These are phyloP conservation scores for Pythium monospermum DNA, from an alignment of 352 stramenopile genomes.

Conservation along the genomic window DNA sequence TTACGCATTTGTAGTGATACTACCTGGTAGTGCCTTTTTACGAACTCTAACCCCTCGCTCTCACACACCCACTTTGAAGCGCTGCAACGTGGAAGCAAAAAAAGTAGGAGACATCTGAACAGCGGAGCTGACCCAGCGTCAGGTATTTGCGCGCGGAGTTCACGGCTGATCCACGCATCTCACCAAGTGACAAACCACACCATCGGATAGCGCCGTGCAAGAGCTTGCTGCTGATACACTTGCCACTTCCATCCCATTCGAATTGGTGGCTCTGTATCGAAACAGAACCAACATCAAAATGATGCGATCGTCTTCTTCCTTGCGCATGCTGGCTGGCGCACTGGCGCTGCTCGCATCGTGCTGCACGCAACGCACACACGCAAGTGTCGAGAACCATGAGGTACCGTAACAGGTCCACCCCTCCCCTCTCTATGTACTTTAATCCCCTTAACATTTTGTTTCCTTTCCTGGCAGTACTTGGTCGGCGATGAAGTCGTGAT, in stretches of 20 bases:
- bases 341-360: slow-evolving; percentile 1
- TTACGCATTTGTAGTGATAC: slow-evolving; percentile 1
- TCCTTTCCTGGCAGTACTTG: slow-evolving; percentile 40
- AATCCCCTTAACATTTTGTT: too few relatives aligned
- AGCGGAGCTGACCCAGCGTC: not conserved
- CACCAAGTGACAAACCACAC: not conserved
- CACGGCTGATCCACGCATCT: too few relatives aligned
- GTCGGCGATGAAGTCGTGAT: slow-evolving; percentile 80
- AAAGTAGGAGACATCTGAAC: not conserved
- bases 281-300: not conserved
- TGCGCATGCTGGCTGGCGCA: not conserved
- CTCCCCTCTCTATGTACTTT: not conserved
- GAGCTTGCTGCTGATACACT: slow-evolving; percentile 3
- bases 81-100: slow-evolving; percentile 20
- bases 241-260: not conserved
- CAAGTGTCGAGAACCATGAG: slow-evolving; percentile 22
- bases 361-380: slow-evolving; percentile 3
- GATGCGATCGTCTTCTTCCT: too few relatives aligned
- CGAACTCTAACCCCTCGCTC: too few relatives aligned
- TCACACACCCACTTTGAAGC: too few relatives aligned
- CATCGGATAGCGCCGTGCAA: not conserved
- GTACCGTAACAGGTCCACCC: not conserved
- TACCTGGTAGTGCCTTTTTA: not conserved
- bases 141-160: too few relatives aligned
- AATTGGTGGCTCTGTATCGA: too few relatives aligned